Percentiles rank a stretch among this genome's conserved stretches.
Evolutionary conservation across 2,329 filamentous ascomycete species (phyloP).

Genomic region (Trichophyton mentagrophytes): DNA sequence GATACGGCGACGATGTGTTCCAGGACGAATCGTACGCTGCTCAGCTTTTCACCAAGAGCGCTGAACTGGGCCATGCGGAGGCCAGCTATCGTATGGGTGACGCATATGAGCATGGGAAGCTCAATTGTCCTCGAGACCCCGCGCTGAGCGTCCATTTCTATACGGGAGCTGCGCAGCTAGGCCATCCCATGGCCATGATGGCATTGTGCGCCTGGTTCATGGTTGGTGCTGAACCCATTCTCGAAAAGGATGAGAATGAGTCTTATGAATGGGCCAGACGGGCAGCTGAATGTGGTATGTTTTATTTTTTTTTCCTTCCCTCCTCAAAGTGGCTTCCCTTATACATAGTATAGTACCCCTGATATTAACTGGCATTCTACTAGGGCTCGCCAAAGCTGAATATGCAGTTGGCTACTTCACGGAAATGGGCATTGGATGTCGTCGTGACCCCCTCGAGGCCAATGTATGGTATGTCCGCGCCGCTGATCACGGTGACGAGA

Average conservation of each 20-base stretch:
- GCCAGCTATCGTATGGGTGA: slow-evolving; percentile 85
- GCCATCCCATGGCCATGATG: slow-evolving; percentile 88
- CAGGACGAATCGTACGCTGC: slow-evolving; percentile 80
- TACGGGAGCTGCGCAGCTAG: slow-evolving; percentile 74
- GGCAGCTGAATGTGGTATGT: slow-evolving; percentile 73
- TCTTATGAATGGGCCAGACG: slow-evolving; percentile 91
- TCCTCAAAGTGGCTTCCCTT: too few relatives aligned
- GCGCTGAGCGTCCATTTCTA: slow-evolving; percentile 96
- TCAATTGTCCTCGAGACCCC: slow-evolving; percentile 80
- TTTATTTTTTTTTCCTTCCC: too few relatives aligned
- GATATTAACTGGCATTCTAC: not conserved
- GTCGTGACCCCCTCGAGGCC: slow-evolving; percentile 84
- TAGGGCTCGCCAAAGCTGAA: slow-evolving; percentile 54
- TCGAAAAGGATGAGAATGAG: slow-evolving; percentile 91
- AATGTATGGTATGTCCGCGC: slow-evolving; percentile 98
- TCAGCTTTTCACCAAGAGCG: slow-evolving; percentile 85
- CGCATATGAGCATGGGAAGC: slow-evolving; percentile 83
- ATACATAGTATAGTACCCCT: slow-evolving; percentile 5
- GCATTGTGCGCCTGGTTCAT: slow-evolving; percentile 97
- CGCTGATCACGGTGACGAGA: slow-evolving; percentile 79
- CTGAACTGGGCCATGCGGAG: slow-evolving; percentile 77
- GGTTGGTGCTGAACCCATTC: slow-evolving; percentile 78
- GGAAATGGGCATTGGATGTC: slow-evolving; percentile 94
- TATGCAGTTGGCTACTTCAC: slow-evolving; percentile 96
- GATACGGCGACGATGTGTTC: slow-evolving; percentile 92